Conservation (phyloP, 2,329 filamentous ascomycete genomes). For the Pseudogymnoascus sp. region DNA sequence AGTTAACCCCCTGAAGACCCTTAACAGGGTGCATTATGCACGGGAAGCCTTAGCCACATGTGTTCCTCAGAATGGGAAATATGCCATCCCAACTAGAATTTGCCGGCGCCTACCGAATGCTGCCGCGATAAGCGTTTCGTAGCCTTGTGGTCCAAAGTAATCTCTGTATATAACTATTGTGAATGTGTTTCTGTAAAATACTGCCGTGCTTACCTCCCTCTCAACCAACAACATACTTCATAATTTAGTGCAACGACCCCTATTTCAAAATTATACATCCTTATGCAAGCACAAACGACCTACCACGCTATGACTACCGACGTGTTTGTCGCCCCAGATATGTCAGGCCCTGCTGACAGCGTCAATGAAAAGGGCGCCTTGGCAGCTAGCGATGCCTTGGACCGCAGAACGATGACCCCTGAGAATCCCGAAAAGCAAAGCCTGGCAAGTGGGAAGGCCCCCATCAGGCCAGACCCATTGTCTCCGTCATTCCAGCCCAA, state of each 20-base stretch:
- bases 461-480: neutral
- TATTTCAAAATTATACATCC: neutral
- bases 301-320: neutral
- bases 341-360: slow-evolving; percentile 4
- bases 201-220: neutral
- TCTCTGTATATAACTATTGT: neutral
- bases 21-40: neutral
- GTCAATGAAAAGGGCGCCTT: neutral
- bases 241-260: neutral
- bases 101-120: slow-evolving; percentile 2
- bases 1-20: neutral
- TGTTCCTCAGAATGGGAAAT: neutral
- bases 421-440: neutral
- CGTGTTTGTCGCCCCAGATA: neutral
- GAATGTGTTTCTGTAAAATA: neutral
- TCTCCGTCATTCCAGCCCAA: slow-evolving; percentile 16
- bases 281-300: neutral
- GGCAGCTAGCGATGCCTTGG: neutral
- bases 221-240: neutral
- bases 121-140: neutral
- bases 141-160: neutral
- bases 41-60: neutral
- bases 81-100: neutral
- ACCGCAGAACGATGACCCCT: neutral
- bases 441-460: neutral